Base-by-base conservation (phyloP, 2,329 filamentous ascomycete species). In the Aspergillus aculeatinus region DNA sequence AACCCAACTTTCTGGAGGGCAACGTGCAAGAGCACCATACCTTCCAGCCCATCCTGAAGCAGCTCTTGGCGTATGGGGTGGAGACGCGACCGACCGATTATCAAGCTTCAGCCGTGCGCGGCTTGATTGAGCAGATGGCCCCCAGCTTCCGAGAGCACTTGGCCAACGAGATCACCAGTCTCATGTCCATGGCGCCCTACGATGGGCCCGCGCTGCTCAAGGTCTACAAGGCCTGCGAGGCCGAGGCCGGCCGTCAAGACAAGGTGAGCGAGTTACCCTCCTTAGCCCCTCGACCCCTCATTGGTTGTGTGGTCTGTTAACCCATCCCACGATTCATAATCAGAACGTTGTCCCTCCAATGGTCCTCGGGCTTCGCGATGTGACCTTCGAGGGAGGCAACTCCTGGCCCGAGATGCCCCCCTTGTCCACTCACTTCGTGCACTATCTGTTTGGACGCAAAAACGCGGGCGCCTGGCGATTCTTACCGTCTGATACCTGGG, bases 281-380 rank as follows among this genome's bases (percentile, higher is more conserved):
- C 29, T 5, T 31, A 31, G 5, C 10, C 10, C 29, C 14, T 35
- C 10, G 11, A 23, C 23, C 14, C 35, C 10, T 16, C 3, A 9
- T 2, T 14, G 29, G 16, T n/a, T 9, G 39, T 10, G 19, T 47
- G 39, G 16, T 27, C 27, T 48, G 21, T 19, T 35, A 48, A 54
- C 25, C 6, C 39, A 14, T 48, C 4, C 21, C 29, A 5, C 29
- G 10, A 31, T 10, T 31, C 29, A 31, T 10, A 31, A 31, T 31
- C 29, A 51, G 51, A 42, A 33, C 31, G 50, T 47, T 3, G 25
- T 52, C 29, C 51, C 39, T 3, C 56, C 56, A 12, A 52, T 58
- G 49, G 51, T 58, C 2, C 27, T 39, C 16, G 49, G 57, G n/a
- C 31, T 42, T 10, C 50, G 57, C 12, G 57, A 48, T 21, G 44